Evolutionary conservation across 169 alveolate species (phyloP), one percentile per base, ranked within the genome.

Genomic region (Besnoitia besnoiti): DNA sequence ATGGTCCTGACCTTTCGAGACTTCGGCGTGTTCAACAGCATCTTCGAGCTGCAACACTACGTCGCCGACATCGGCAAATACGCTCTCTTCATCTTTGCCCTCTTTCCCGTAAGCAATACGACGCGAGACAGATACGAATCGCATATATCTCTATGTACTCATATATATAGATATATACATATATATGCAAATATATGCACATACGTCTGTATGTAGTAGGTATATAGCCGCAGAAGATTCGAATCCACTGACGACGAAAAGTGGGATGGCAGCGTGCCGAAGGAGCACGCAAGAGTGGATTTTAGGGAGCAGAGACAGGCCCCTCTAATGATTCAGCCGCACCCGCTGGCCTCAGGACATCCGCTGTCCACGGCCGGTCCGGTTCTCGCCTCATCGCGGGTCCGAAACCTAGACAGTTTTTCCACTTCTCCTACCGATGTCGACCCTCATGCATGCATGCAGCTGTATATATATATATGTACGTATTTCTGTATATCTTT

Each of bases 1-100:
- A 35, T 49, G 12, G 76, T 91, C 44, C 85, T 91, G 24, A 46
- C 94, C 55, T 82, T 91, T 44, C 62, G 94, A 39, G 94, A 91
- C 40, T 91, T 91, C 24, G 89, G 85, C 35, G 90, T 85, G 40
- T 91, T 91, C 59, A 35, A 59, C 85, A 91, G 44, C 8, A 39
- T 42, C 77, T 91, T 46, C 80, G 80, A 79, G 39, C 73, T 39
- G 76, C 75, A 62, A 39, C 85, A 14, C 59, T 0, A 10, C 19
- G 77, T 85, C 33, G 55, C 59, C 33, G 67, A 40, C 49, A 19
- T 91, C 7, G 94, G 91, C 46, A 47, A 33, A 37, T 82, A 84
- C 55, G 62, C 62, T 37, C 46, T 85, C 76, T 85, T 77, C 90
- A 27, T 91, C 37, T 91, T 91, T 24, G 75, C 89, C 33, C 30